phyloP scores from a whole-genome alignment of 176 grass and related monocot genomes.

The Oryza meyeriana region DNA sequence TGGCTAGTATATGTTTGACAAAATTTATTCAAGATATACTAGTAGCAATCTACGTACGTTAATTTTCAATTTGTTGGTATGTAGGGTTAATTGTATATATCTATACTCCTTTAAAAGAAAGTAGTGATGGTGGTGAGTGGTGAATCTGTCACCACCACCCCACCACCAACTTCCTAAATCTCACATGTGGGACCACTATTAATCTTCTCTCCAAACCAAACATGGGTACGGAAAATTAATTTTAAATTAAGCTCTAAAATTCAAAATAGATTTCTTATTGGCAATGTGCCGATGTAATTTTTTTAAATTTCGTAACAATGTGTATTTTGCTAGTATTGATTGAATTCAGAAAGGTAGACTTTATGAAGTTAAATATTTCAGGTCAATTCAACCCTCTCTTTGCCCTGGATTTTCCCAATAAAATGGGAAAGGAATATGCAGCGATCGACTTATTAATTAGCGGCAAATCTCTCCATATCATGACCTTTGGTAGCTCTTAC shows the following conservation, averaged over 20 bases:
- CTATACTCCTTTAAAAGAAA: too few species aligned
- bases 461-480: not conserved
- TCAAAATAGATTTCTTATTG: too few species aligned
- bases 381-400: constrained; percentile 38
- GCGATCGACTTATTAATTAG: not conserved
- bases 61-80: not conserved
- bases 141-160: too few species aligned
- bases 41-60: not conserved
- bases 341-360: constrained; percentile 21
- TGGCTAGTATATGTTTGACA: constrained; percentile 33
- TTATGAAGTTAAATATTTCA: constrained; percentile 13
- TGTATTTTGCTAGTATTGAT: too few species aligned
- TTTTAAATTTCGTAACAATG: too few species aligned
- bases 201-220: too few species aligned
- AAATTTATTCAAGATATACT: not conserved
- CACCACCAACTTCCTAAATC: too few species aligned
- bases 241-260: too few species aligned
- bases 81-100: not conserved
- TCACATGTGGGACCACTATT: too few species aligned
- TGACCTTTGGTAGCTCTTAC: not conserved
- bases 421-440: constrained; percentile 37
- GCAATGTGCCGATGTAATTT: too few species aligned
- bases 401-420: constrained; percentile 19
- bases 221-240: too few species aligned
- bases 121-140: too few species aligned